These are phyloP conservation scores for Diaporthe helianthi DNA, from an alignment of 2,329 filamentous ascomycete species.

Conservation along the genomic window DNA sequence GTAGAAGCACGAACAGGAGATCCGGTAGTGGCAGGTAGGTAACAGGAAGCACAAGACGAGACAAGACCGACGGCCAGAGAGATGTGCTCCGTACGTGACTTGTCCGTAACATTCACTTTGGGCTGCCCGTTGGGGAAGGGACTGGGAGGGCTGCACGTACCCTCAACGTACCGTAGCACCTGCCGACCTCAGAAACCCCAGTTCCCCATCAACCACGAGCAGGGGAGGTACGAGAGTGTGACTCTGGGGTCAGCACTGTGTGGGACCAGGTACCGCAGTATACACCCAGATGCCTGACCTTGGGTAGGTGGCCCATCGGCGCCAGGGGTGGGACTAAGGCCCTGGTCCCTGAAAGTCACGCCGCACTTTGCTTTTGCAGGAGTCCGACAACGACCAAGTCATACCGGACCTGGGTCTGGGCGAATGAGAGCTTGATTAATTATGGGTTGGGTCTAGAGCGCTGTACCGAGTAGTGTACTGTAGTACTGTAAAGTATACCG, in stretches of 20 bases:
- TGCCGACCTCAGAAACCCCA: slow-evolving; percentile 16
- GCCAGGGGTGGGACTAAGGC: background rate
- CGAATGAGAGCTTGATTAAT: slow-evolving; percentile 13
- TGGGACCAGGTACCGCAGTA: slow-evolving; percentile 21
- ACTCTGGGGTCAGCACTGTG: background rate
- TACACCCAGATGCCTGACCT: background rate
- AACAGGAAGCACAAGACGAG: background rate
- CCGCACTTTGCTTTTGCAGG: slow-evolving; percentile 10
- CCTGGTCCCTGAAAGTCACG: slow-evolving; percentile 27
- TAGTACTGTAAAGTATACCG: too few relatives aligned
- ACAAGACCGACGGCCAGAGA: background rate
- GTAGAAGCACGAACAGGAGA: slow-evolving; percentile 27
- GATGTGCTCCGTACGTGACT: background rate
- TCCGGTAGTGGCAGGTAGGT: background rate
- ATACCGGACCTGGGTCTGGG: background rate
- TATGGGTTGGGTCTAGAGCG: slow-evolving; percentile 10
- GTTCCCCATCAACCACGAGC: background rate
- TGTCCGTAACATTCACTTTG: background rate
- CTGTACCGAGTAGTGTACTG: background rate
- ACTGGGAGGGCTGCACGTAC: slow-evolving; percentile 1
- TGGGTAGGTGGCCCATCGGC: background rate
- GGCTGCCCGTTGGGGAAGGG: background rate
- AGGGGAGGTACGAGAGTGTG: slow-evolving; percentile 6
- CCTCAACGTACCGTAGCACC: slow-evolving; percentile 5
- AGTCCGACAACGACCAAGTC: slow-evolving; percentile 12